Conservation (phyloP, 352 stramenopile genomes). For the Globisporangium barbulae region DNA sequence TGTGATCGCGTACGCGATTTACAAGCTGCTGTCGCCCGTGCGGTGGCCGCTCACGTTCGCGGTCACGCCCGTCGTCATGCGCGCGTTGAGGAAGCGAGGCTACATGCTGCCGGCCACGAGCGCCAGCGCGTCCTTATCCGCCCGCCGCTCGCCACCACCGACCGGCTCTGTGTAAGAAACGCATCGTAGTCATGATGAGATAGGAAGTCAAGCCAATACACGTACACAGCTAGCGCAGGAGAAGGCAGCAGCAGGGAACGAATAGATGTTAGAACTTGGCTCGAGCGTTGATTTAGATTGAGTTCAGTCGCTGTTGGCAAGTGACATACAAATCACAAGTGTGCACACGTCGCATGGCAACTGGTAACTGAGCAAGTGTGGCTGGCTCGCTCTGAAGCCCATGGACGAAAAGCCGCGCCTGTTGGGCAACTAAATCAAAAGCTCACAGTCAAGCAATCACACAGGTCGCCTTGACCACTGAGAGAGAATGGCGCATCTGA, state of each 20-base stretch:
- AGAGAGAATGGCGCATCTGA: too few relatives aligned
- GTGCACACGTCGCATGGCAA: background rate
- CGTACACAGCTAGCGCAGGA: too few relatives aligned
- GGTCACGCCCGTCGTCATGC: slow-evolving; percentile 73
- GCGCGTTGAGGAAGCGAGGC: slow-evolving; percentile 58
- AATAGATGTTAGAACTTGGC: background rate
- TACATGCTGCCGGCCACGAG: slow-evolving; percentile 54
- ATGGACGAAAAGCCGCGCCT: too few relatives aligned
- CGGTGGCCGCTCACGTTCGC: slow-evolving; percentile 82
- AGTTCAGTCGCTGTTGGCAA: background rate
- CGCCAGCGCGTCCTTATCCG: slow-evolving; percentile 1
- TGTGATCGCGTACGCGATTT: slow-evolving; percentile 81
- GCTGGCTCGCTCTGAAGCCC: too few relatives aligned
- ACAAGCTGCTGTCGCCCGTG: slow-evolving; percentile 73
- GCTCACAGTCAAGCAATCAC: too few relatives aligned
- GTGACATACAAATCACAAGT: background rate
- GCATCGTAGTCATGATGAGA: background rate
- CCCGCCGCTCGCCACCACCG: slow-evolving; percentile 9
- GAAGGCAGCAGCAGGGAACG: too few relatives aligned
- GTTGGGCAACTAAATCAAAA: too few relatives aligned
- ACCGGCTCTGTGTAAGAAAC: background rate
- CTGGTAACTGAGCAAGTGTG: background rate
- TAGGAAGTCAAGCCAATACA: background rate
- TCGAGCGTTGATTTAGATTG: background rate
- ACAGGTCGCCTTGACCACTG: too few relatives aligned